These are phyloP conservation scores for Eucalyptus tenuipes DNA, from an alignment of 345 rosid genomes.

Conservation along the genomic window DNA sequence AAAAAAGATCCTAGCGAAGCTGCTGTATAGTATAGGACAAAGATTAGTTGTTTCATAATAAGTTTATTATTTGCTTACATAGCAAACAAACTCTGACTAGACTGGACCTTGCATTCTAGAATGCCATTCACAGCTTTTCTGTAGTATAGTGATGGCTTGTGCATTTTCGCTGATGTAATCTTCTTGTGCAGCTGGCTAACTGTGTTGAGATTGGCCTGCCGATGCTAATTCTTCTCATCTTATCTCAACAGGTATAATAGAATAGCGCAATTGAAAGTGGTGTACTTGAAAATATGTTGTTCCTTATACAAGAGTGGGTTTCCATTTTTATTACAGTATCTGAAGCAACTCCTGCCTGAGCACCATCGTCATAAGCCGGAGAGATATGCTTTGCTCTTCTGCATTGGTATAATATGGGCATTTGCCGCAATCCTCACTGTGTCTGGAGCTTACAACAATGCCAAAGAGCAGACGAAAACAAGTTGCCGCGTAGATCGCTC, in stretches of 20 bases:
- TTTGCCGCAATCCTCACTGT: constrained; percentile 90
- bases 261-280: background rate
- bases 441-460: constrained; percentile 90
- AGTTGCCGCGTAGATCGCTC: constrained; percentile 82
- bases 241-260: constrained; percentile 54
- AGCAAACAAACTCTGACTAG: background rate
- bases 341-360: constrained; percentile 22
- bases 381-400: constrained; percentile 77
- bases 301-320: background rate
- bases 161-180: background rate
- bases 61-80: background rate
- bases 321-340: constrained; percentile 35
- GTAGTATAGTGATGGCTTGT: background rate
- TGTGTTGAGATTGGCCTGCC: constrained; percentile 95
- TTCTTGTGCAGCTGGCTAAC: constrained; percentile 62
- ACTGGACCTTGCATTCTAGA: background rate
- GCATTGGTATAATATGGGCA: constrained; percentile 77
- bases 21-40: background rate
- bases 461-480: constrained; percentile 32
- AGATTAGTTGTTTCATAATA: background rate
- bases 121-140: background rate
- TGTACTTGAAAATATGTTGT: background rate
- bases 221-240: constrained; percentile 66
- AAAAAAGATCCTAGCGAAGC: background rate
- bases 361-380: constrained; percentile 28